Conservation (phyloP, 257 asterid species). For the Fraxinus pennsylvanica region DNA sequence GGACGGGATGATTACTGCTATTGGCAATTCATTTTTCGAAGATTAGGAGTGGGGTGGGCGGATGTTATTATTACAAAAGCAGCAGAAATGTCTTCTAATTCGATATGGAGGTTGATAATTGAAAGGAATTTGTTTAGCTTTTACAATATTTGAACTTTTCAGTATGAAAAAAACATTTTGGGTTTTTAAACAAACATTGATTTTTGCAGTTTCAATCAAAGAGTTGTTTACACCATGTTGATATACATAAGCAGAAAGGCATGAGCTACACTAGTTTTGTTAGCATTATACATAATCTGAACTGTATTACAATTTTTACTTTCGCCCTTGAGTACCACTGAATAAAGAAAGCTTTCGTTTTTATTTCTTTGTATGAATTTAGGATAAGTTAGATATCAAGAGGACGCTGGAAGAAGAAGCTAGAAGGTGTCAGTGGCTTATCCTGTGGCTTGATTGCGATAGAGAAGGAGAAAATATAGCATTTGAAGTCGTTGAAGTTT, state of each 20-base stretch:
- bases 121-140: neutral
- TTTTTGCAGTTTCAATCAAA: neutral
- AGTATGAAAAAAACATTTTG: neutral
- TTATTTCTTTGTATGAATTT: conserved; percentile 23
- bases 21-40: neutral
- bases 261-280: neutral
- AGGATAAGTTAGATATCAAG: conserved; percentile 84
- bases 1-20: neutral
- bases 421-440: conserved; percentile 86
- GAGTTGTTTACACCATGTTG: neutral
- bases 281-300: neutral
- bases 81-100: neutral
- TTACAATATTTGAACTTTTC: too few species aligned
- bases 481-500: conserved; percentile 86
- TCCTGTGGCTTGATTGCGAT: conserved; percentile 97
- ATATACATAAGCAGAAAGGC: neutral
- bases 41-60: neutral
- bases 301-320: conserved; percentile 8
- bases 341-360: conserved; percentile 2
- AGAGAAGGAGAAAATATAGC: conserved; percentile 99
- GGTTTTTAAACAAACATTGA: neutral
- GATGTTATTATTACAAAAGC: neutral
- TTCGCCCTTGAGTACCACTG: conserved; percentile 5
- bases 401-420: conserved; percentile 95
- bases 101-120: neutral